Evolutionary conservation across 371 early-diverging fungal genomes (phyloP), one percentile per base, ranked within the genome.

Genomic region (Syncephalastrum contaminatum): DNA sequence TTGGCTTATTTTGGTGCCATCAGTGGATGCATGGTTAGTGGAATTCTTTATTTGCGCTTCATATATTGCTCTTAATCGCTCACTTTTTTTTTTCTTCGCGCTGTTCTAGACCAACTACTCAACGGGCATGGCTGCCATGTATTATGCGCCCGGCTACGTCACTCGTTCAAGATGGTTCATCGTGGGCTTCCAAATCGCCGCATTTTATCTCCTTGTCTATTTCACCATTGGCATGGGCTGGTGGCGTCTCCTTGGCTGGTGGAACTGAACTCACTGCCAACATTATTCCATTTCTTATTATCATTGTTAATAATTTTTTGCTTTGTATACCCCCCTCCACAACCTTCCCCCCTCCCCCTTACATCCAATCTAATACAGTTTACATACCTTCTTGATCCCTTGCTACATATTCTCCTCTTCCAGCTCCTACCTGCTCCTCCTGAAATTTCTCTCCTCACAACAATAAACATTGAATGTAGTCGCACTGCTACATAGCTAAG

Each of bases 201-300:
- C 79, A 0, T 56, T 86, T 3, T 80, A 83, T 50, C 30, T 90
- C 0, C 12, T 52, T 24, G 58, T 88, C 0, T 84, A 83, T 54
- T 80, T 83, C 16, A 82, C 88, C 0, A 62, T 85, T 0, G 92
- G 92, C 5, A 49, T 86, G 60, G 51, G 62, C 0, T 92, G 90
- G 90, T 90, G 87, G 87, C 83, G 77, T 49, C 4, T 86, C 3
- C 53, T 91, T 12, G 89, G 85, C 12, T 88, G 84, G 85, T 80
- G 66, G 52, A 24, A 51, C 4, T 44, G 41, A 43, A 41, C 6
- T 8, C 36, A 30, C 12, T 30, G 22, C 41, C 36, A 16, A 14
- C 19, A 10, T 16, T 27, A 4, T 40, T 36, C 22, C 19, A 7
- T 15, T 36, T 52, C 20, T 24, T 39, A 14, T 51, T 51, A n/a